Conservation (phyloP, 2,329 filamentous ascomycete species). For the Zarea fungicola region DNA sequence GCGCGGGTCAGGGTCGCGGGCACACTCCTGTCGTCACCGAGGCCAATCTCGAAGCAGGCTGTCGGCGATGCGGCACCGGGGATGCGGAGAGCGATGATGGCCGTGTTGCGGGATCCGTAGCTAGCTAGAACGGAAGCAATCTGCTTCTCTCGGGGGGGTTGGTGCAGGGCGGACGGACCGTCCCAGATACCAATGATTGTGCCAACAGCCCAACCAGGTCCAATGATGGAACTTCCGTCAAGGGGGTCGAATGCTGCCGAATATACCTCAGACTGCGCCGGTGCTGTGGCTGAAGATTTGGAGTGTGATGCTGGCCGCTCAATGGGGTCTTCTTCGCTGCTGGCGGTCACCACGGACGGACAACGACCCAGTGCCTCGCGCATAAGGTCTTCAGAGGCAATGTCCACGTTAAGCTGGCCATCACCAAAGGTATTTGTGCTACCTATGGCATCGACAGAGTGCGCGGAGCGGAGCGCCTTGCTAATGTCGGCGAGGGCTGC, state of each 20-base stretch:
- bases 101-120: slow-evolving; percentile 50
- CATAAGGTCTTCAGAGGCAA: slow-evolving; percentile 44
- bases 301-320: slow-evolving; percentile 32
- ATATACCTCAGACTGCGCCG: slow-evolving; percentile 43
- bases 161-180: slow-evolving; percentile 38
- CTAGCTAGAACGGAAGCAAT: slow-evolving; percentile 48
- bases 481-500: slow-evolving; percentile 40
- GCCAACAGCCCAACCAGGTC: slow-evolving; percentile 53
- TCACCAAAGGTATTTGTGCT: slow-evolving; percentile 54
- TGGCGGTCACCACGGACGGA: slow-evolving; percentile 43
- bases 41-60: slow-evolving; percentile 48
- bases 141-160: slow-evolving; percentile 35
- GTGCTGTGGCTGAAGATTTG: neutral
- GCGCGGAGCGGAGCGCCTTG: slow-evolving; percentile 36
- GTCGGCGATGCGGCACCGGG: slow-evolving; percentile 26
- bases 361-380: slow-evolving; percentile 40
- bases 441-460: slow-evolving; percentile 42
- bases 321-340: slow-evolving; percentile 57
- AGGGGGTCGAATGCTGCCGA: slow-evolving; percentile 59
- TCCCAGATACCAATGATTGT: slow-evolving; percentile 58
- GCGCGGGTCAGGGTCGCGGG: slow-evolving; percentile 37
- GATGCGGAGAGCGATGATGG: slow-evolving; percentile 48
- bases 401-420: slow-evolving; percentile 54
- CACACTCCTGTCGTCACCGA: slow-evolving; percentile 24
- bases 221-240: slow-evolving; percentile 58